Evolutionary conservation across 345 rosid species (phyloP).

Genomic region (Toxicodendron radicans): DNA sequence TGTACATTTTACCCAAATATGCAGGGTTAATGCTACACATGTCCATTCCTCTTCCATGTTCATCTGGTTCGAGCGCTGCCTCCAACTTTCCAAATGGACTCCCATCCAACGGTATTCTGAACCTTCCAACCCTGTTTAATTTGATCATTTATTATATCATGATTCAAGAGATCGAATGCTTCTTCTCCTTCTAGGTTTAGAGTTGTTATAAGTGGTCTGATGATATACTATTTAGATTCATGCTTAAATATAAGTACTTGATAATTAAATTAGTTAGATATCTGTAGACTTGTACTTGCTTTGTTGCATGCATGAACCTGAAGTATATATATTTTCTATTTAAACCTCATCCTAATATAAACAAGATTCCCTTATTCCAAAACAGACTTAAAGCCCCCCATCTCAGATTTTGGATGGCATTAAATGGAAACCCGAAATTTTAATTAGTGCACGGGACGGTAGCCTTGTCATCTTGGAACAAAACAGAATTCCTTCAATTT

Average conservation of each 20-base stretch:
- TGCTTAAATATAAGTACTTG: too few species aligned
- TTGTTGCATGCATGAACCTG: too few species aligned
- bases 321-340: too few species aligned
- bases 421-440: not conserved
- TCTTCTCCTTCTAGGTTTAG: too few species aligned
- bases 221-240: too few species aligned
- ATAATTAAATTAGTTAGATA: too few species aligned
- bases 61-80: conserved; percentile 80
- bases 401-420: not conserved
- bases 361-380: too few species aligned
- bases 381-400: too few species aligned
- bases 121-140: conserved; percentile 80
- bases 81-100: conserved; percentile 67
- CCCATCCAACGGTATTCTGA: conserved; percentile 83
- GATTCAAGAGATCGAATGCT: too few species aligned
- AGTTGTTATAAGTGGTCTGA: too few species aligned
- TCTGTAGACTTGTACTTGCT: too few species aligned
- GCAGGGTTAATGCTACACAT: conserved; percentile 93
- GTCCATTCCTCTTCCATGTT: conserved; percentile 96
- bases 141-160: not conserved
- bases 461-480: not conserved
- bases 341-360: too few species aligned
- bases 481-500: not conserved
- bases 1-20: conserved; percentile 62
- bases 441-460: not conserved